Percentiles rank a stretch among this genome's conserved stretches.
These are phyloP conservation scores for Apophysomyces elegans DNA, from an alignment of 371 early-diverging fungal species.

Conservation along the genomic window DNA sequence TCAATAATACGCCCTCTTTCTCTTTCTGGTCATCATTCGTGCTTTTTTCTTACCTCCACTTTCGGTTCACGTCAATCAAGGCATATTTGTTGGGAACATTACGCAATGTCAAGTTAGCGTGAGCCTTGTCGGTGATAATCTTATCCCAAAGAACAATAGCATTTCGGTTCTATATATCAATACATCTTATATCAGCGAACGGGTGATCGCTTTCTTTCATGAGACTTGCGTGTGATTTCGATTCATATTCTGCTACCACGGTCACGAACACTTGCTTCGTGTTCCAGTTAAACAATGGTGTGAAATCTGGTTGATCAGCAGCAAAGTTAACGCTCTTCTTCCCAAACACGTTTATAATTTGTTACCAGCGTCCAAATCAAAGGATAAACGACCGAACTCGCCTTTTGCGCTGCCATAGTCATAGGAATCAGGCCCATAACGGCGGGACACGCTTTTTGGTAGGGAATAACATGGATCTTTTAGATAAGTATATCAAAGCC, in stretches of 20 bases:
- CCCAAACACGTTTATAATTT: background rate
- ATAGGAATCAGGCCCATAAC: conserved; percentile 66
- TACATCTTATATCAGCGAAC: too few relatives aligned
- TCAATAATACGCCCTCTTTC: background rate
- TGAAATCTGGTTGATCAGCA: conserved; percentile 64
- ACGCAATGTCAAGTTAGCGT: conserved; percentile 65
- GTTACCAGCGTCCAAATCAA: conserved; percentile 81
- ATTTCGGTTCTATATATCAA: conserved; percentile 55
- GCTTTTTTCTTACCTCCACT: conserved; percentile 63
- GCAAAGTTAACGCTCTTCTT: background rate
- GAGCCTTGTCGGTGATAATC: conserved; percentile 75
- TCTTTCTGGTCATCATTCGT: too few relatives aligned
- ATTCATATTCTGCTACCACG: conserved; percentile 84
- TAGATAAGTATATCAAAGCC: background rate
- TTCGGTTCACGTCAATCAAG: conserved; percentile 65
- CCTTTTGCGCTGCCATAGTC: conserved; percentile 67
- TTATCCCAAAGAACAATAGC: conserved; percentile 93
- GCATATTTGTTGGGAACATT: conserved; percentile 79
- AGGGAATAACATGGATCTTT: background rate
- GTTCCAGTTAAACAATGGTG: conserved; percentile 93
- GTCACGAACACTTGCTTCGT: conserved; percentile 94
- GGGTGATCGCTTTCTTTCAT: too few relatives aligned
- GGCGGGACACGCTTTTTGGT: conserved; percentile 50
- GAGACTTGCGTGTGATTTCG: conserved; percentile 58
- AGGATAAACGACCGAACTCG: conserved; percentile 69